Evolutionary conservation across 805 yeast species (phyloP), one percentile per base, ranked within the genome.

Genomic region (Wickerhamiella domercqiae): DNA sequence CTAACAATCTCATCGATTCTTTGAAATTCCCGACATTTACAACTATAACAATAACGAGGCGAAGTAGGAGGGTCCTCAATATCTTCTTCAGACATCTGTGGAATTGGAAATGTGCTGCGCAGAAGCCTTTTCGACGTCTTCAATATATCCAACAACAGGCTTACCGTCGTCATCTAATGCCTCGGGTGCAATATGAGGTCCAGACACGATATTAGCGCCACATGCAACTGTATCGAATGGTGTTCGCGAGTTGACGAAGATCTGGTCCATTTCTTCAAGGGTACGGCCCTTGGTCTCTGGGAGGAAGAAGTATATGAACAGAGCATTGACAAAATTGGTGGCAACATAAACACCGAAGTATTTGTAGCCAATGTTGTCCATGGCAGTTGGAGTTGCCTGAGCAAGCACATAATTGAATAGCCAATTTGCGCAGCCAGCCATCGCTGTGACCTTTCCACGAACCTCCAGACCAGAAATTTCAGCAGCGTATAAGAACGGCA

Each of bases 241-340:
- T 6, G 9, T 21, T 16, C 31, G 32, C 14, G 50, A 44, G 37
- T 40, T 36, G 21, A 35, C 39, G 33, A 57, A 60, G 16, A 59
- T 52, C 24, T 47, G 41, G 38, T 58, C 54, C 47, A 71, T 66
- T 53, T 72, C 77, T 56, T 72, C 78, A 56, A 72, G 64, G 37
- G 75, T 61, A 55, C 64, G 63, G 20, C 75, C 76, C 45, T 62
- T 67, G 19, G 79, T 74, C 52, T 74, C 81, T 28, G 78, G 79
- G 45, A 68, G 65, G 48, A 67, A 60, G 43, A 54, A 63, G 39
- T 47, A 55, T 50, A 54, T 66, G 46, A 64, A 66, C 29, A 66
- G 44, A 30, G 64, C 58, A 59, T 68, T 67, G 42, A 60, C 54
- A 16, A 57, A 57, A 54, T 73, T 70, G 48, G 66, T 59, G n/a